Conservation (phyloP, 495 filamentous ascomycete species). For the Aspergillus funiculosus region DNA sequence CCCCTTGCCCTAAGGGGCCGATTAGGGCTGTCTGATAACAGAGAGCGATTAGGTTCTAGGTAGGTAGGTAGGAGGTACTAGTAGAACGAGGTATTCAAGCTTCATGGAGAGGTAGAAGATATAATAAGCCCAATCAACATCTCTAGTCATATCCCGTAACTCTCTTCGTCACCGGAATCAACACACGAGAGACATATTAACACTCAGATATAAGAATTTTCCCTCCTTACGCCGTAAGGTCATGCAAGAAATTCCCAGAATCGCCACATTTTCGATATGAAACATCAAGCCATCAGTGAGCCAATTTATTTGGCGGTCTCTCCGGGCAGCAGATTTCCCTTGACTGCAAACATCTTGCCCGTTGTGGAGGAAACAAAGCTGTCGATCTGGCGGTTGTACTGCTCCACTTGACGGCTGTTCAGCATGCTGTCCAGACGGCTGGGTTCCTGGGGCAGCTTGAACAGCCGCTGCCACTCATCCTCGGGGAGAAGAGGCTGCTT, state of each 20-base stretch:
- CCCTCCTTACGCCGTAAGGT: constrained; percentile 50
- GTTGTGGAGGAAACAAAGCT: constrained; percentile 88
- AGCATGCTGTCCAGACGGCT: constrained; percentile 86
- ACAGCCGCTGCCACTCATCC: constrained; percentile 96
- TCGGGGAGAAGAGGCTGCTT: constrained; percentile 89
- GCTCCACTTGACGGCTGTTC: constrained; percentile 92
- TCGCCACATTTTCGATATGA: constrained; percentile 25
- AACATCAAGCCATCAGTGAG: constrained; percentile 21
- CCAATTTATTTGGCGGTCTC: constrained; percentile 38
- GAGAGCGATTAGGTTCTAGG: not conserved
- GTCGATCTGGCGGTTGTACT: constrained; percentile 96
- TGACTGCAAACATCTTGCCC: constrained; percentile 96
- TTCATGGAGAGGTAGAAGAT: constrained; percentile 2
- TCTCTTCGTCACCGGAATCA: constrained; percentile 34
- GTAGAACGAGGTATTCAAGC: not conserved
- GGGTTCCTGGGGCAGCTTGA: constrained; percentile 94
- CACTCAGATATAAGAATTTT: constrained; percentile 46
- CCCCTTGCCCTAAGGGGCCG: constrained; percentile 1
- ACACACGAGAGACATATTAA: constrained; percentile 41
- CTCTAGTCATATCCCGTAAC: constrained; percentile 23
- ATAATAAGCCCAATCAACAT: constrained; percentile 4
- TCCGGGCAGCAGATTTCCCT: constrained; percentile 57
- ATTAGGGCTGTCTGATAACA: constrained; percentile 2
- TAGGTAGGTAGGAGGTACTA: constrained; percentile 1
- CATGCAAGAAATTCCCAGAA: constrained; percentile 43